phyloP scores from a whole-genome alignment of 768 basidiomycete species.

The Pholiota molesta region DNA sequence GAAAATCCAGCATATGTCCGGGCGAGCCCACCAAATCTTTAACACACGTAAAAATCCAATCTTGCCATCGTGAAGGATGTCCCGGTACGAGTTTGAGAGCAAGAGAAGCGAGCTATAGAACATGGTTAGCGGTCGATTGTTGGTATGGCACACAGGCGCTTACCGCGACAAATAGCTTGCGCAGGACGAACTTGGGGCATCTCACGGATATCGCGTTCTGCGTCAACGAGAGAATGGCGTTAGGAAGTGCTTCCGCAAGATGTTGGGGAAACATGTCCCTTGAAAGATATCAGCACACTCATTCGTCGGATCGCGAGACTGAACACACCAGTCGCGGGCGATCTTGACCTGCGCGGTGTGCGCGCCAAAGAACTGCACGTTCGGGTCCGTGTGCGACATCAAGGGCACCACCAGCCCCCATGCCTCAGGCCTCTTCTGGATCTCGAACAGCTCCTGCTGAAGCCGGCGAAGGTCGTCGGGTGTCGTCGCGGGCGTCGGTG shows the following conservation, averaged over 20 bases:
- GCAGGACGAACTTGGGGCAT: conserved; percentile 70
- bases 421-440: conserved; percentile 76
- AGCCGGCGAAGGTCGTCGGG: conserved; percentile 63
- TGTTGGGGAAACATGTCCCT: conserved; percentile 80
- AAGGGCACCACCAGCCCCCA: conserved; percentile 87
- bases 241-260: conserved; percentile 58
- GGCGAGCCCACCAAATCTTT: conserved; percentile 58
- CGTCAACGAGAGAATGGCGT: conserved; percentile 72
- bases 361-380: conserved; percentile 94
- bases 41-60: conserved; percentile 77
- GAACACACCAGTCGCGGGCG: conserved; percentile 81
- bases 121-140: too few species aligned
- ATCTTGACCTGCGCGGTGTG: conserved; percentile 96
- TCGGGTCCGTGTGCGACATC: conserved; percentile 68
- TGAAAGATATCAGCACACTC: conserved; percentile 13
- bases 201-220: conserved; percentile 62
- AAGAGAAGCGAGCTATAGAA: conserved; percentile 60
- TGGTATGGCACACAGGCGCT: too few species aligned
- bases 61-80: conserved; percentile 65
- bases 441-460: conserved; percentile 75
- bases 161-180: conserved; percentile 89
- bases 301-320: not conserved
- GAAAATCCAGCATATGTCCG: conserved; percentile 71
- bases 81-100: conserved; percentile 71
- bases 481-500: conserved; percentile 46